Evolutionary conservation across 345 rosid genomes (phyloP), one percentile per base, ranked within the genome.

Genomic region (Ceriops tagal): DNA sequence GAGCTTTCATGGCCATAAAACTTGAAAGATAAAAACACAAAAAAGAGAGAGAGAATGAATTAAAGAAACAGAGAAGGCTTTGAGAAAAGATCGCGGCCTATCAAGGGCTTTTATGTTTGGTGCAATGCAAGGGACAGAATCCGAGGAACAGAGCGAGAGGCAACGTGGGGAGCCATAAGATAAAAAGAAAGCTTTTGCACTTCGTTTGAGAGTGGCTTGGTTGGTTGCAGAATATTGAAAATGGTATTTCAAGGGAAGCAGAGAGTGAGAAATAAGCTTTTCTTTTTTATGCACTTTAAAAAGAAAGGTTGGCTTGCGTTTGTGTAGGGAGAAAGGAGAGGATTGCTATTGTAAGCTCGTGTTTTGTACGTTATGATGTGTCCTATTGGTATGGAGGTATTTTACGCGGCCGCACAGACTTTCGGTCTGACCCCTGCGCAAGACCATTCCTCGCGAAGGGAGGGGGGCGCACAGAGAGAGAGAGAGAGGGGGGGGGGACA

Each of bases 1-100:
- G 92, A 66, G 90, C 84, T 81, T 91, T 97, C 97, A 93, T 56
- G 30, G 6, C 28, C 22, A 9, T 8, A 24, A 27, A 10, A 27
- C 30, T 56, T 43, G 19, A 10, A 22, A 15, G 30, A 24, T 8
- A 3, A 56, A 22, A 55, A 53, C 0, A 28, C 2, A 53, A 53
- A 53, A 4, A 52, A 52, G 8, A 21, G 11, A 52, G n/a, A 52
- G 61, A 55, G 57, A 34, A 47, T 47, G 9, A 43, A 43, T 24
- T 56, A 13, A 24, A 56, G 30, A 24, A 56, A 8, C 30, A 39
- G 24, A 31, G 18, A 2, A 43, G 5, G 15, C 3, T 10, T 46
- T 71, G 11, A 46, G 37, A 6, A 32, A 59, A 32, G 6, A 9
- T 8, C 49, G 27, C 68, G 70, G 77, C 62, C 67, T 56, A 24